These are phyloP conservation scores for Malassezia yamatoensis DNA, from an alignment of 1,284 basidiomycete genomes.

Conservation along the genomic window DNA sequence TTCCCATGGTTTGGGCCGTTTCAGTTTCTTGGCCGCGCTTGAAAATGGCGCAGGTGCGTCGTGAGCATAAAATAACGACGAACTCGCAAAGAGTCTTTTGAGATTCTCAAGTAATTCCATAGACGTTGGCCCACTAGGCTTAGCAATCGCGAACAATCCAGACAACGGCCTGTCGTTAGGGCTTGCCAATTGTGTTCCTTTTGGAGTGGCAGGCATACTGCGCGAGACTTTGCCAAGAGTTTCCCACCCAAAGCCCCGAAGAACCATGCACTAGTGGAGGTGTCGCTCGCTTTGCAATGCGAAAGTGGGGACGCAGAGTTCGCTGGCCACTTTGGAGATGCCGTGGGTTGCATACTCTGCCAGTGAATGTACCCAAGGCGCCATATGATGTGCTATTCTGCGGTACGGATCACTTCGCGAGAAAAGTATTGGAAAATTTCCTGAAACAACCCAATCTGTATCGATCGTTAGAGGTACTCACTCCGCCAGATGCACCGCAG, in stretches of 20 bases:
- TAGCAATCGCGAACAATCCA: conserved; percentile 69
- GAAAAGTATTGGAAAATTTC: conserved; percentile 18
- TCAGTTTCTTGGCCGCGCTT: conserved; percentile 21
- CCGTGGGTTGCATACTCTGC: no score
- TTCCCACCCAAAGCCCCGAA: background rate
- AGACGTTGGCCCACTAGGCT: conserved; percentile 77
- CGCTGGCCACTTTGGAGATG: no score
- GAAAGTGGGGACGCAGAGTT: no score
- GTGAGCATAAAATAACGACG: conserved; percentile 59
- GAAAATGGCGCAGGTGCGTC: conserved; percentile 46
- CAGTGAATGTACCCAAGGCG: background rate
- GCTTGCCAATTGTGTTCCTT: background rate
- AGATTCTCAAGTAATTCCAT: conserved; percentile 83
- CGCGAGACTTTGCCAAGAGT: background rate
- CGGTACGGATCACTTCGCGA: conserved; percentile 38
- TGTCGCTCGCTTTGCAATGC: background rate
- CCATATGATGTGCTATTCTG: conserved; percentile 44
- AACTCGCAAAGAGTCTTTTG: conserved; percentile 67
- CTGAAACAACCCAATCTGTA: background rate
- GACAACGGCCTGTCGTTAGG: conserved; percentile 55
- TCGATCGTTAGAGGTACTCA: conserved; percentile 54
- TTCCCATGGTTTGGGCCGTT: conserved; percentile 26
- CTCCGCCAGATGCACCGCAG: conserved; percentile 52
- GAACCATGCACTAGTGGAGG: background rate
- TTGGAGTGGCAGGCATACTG: background rate